Base-by-base conservation (phyloP, 768 basidiomycete genomes). In the Exsudoporus frostii region DNA sequence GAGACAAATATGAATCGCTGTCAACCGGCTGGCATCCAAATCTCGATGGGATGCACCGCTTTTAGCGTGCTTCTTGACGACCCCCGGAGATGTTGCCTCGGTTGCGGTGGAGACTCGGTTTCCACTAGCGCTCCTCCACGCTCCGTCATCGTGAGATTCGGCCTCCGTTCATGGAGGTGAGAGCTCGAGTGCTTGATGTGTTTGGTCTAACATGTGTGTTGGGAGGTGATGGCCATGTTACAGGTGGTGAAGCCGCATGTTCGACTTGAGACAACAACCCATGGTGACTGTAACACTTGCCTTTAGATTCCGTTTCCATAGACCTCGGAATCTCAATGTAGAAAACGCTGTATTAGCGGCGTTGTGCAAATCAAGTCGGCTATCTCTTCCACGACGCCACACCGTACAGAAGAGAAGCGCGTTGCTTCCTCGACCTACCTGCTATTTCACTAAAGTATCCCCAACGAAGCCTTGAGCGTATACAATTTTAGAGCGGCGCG, bases 81-180 rank as follows among this genome's bases (percentile, higher is more conserved):
- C 20, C 7, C 17, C 22, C 37, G 83, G 84, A 60, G 73, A 75
- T 40, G 61, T 90, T 46, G 79, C 80, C 48, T 88, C 86, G 1
- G 67, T 91, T 41, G 79, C 88, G 17, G 83, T 91, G 59, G 88
- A 89, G 63, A 82, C 89, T 48, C 72, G 85, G 32, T 90, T 87
- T 62, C 84, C 84, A 8, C 75, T 81, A 1, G 74, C 73, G 17
- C 89, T 82, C 65, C 88, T 88, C 0, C 77, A 82, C 59, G 75
- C 81, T 9, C 89, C 87, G 1, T 88, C 89, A 0, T 89, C 79
- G 88, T 51, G 82, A 89, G 30, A 76, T 90, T 22, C 83, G 82
- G 24, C 88, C 88, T 0, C 84, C 85, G 0, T 90, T 89, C 63
- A 77, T 79, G 34, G 76, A 82, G 41, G 66, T 71, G 30, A 22